Conservation (phyloP, 495 filamentous ascomycete species). For the Chaetomium fimeti region DNA sequence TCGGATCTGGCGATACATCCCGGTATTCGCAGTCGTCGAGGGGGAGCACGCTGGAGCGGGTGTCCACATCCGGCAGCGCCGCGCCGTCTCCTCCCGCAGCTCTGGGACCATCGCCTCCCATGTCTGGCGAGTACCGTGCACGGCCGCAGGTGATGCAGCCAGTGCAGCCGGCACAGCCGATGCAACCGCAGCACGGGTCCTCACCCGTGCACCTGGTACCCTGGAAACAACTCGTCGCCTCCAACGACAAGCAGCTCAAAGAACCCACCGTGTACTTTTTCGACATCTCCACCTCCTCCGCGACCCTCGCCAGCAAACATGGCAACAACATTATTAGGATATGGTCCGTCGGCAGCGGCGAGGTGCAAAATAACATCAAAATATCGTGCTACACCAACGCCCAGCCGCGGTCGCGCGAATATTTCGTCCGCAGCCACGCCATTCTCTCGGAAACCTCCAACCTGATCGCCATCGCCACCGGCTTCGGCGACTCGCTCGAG, state of each 20-base stretch:
- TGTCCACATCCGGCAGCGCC: slow-evolving; percentile 9
- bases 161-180: slow-evolving; percentile 11
- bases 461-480: slow-evolving; percentile 37
- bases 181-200: slow-evolving; percentile 18
- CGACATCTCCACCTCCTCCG: slow-evolving; percentile 32
- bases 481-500: slow-evolving; percentile 39
- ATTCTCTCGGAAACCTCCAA: slow-evolving; percentile 39
- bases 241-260: slow-evolving; percentile 31
- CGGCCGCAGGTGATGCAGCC: slow-evolving; percentile 2
- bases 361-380: slow-evolving; percentile 35
- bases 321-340: slow-evolving; percentile 42
- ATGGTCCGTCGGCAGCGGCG: slow-evolving; percentile 37
- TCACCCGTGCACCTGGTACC: slow-evolving; percentile 23
- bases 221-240: slow-evolving; percentile 31
- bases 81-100: slow-evolving; percentile 1
- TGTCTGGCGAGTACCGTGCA: slow-evolving; percentile 8
- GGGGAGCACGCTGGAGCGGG: slow-evolving; percentile 18
- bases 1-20: slow-evolving; percentile 20
- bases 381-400: slow-evolving; percentile 38
- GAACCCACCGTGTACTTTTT: slow-evolving; percentile 35
- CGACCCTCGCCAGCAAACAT: slow-evolving; percentile 35
- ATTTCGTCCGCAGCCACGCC: slow-evolving; percentile 42
- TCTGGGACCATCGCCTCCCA: slow-evolving; percentile 4
- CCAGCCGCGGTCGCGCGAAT: slow-evolving; percentile 38
- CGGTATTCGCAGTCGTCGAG: slow-evolving; percentile 20